Conservation (phyloP, 139 green algal genomes). For the Micromonas commoda region DNA sequence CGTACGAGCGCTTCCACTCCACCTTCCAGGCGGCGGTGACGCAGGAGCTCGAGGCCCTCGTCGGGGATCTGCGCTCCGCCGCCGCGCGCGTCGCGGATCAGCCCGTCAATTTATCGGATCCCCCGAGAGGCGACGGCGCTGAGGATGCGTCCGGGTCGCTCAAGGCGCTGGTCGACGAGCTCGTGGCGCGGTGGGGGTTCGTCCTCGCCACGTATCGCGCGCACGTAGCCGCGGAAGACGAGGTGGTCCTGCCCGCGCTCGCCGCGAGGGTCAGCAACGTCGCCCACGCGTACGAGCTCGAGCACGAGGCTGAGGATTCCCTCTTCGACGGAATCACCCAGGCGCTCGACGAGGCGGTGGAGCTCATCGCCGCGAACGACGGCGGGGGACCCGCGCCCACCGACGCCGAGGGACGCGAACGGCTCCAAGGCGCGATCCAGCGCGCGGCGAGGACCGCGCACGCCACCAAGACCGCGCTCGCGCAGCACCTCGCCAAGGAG, state of each 20-base stretch:
- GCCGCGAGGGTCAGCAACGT: conserved; percentile 85
- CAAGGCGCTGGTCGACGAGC: neutral
- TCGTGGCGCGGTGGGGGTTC: conserved; percentile 76
- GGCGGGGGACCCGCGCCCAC: too few species aligned
- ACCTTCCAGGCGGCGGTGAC: neutral
- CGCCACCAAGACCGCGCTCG: conserved; percentile 10
- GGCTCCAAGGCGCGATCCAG: neutral
- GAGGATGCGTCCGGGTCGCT: neutral
- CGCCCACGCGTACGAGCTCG: conserved; percentile 88
- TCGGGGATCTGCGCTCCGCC: neutral
- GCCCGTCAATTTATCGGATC: too few species aligned
- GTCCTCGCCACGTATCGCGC: conserved; percentile 71
- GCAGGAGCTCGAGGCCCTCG: neutral
- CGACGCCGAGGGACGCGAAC: too few species aligned
- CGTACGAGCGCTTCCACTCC: neutral
- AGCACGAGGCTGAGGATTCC: conserved; percentile 86
- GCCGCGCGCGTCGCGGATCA: too few species aligned
- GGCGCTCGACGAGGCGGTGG: neutral
- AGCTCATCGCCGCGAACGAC: too few species aligned
- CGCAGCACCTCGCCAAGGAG: conserved; percentile 6
- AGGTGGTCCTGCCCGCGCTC: conserved; percentile 94
- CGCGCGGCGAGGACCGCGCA: neutral
- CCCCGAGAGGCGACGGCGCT: too few species aligned
- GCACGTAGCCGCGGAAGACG: conserved; percentile 75
- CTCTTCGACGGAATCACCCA: conserved; percentile 62